These are phyloP conservation scores for Hypoxylon sp. DNA, from an alignment of 2,329 filamentous ascomycete species.

Conservation along the genomic window DNA sequence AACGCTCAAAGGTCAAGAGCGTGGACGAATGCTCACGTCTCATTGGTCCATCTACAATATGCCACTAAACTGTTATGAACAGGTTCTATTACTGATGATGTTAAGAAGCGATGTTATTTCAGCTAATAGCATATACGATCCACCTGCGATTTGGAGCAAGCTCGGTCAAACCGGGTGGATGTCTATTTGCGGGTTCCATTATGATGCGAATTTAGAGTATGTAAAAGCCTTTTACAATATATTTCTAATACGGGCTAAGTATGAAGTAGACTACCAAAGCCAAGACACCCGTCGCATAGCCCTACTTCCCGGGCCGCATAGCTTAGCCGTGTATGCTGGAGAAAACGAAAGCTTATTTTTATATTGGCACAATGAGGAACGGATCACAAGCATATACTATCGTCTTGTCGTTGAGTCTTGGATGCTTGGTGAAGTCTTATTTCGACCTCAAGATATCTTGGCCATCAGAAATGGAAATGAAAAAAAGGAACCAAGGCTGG, in stretches of 20 bases:
- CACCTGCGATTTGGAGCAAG: constrained; percentile 34
- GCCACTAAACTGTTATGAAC: constrained; percentile 19
- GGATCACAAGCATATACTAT: constrained; percentile 22
- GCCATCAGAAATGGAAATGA: constrained; percentile 1
- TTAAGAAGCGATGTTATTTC: constrained; percentile 30
- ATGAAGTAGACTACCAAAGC: constrained; percentile 3
- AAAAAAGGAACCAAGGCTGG: not conserved
- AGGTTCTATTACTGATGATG: constrained; percentile 29
- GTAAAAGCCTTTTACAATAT: constrained; percentile 2
- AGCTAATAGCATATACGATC: constrained; percentile 34
- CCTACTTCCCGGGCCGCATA: not conserved
- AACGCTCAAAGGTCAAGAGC: constrained; percentile 27
- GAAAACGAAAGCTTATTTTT: constrained; percentile 12
- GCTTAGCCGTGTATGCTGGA: constrained; percentile 6
- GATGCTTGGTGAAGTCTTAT: constrained; percentile 40
- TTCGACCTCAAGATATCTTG: constrained; percentile 34
- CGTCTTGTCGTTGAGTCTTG: constrained; percentile 22
- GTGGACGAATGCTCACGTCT: constrained; percentile 33
- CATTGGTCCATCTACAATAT: constrained; percentile 31
- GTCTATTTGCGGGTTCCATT: constrained; percentile 22
- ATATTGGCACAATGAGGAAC: constrained; percentile 6
- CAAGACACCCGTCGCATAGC: constrained; percentile 22
- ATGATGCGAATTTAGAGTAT: constrained; percentile 20
- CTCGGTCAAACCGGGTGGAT: constrained; percentile 26
- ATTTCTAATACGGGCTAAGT: constrained; percentile 11